phyloP scores from a whole-genome alignment of 129 eudicot genomes.

The Helianthus tuberosus region DNA sequence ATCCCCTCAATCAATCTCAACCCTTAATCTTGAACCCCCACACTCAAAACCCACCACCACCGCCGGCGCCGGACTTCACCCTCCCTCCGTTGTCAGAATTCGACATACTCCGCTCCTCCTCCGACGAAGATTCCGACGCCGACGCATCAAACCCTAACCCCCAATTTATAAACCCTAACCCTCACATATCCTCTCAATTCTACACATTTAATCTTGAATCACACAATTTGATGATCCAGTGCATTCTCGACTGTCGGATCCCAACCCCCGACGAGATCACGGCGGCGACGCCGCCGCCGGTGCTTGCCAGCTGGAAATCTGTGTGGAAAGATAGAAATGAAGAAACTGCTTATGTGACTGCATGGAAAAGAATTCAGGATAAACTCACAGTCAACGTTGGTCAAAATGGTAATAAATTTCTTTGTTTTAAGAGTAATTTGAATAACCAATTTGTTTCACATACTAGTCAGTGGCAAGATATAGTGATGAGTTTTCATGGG shows the following conservation, averaged over 20 bases:
- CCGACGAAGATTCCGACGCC: constrained; percentile 15
- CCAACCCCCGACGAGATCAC: constrained; percentile 79
- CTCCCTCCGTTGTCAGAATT: neutral
- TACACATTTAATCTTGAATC: constrained; percentile 77
- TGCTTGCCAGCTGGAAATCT: constrained; percentile 75
- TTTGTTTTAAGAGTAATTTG: constrained; percentile 76
- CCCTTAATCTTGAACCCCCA: neutral
- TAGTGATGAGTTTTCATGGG: constrained; percentile 12
- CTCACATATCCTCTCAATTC: constrained; percentile 79
- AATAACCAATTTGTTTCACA: constrained; percentile 75
- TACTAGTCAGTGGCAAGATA: constrained; percentile 83
- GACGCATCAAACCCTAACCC: constrained; percentile 5
- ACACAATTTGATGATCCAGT: constrained; percentile 71
- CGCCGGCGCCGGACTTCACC: neutral
- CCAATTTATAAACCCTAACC: constrained; percentile 56
- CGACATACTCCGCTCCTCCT: neutral
- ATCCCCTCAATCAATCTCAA: constrained; percentile 17
- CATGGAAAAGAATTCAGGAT: constrained; percentile 94
- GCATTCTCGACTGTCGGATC: constrained; percentile 59
- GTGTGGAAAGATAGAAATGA: constrained; percentile 97
- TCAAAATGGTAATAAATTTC: constrained; percentile 41
- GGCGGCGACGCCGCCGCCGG: constrained; percentile 55
- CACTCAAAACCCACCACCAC: neutral
- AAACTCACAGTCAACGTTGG: constrained; percentile 59
- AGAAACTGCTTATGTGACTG: constrained; percentile 85